These are phyloP conservation scores for Microbotryum lychnidis-dioicae DNA, from an alignment of 1,284 basidiomycete genomes.

Conservation along the genomic window DNA sequence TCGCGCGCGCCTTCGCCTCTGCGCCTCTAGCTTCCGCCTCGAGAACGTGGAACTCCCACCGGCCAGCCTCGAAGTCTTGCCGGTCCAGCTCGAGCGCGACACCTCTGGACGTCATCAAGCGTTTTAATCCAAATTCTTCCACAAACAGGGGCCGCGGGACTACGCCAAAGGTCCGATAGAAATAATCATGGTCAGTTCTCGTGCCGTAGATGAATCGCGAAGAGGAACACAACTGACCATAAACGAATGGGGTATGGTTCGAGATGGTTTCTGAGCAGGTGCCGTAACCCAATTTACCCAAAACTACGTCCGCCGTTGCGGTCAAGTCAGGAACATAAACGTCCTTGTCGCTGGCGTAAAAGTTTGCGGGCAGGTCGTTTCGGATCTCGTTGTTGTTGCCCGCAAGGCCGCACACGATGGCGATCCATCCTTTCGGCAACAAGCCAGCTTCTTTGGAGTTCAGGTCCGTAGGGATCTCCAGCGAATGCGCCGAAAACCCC, in stretches of 20 bases:
- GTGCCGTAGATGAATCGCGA: background rate
- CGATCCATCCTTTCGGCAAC: constrained; percentile 63
- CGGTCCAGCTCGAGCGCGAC: constrained; percentile 19
- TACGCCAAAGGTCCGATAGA: constrained; percentile 32
- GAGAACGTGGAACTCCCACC: constrained; percentile 25
- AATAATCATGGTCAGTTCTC: background rate
- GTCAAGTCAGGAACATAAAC: constrained; percentile 73
- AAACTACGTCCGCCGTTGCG: constrained; percentile 60
- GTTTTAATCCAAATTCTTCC: constrained; percentile 63
- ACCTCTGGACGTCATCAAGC: constrained; percentile 47
- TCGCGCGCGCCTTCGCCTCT: constrained; percentile 14
- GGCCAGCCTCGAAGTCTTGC: constrained; percentile 26
- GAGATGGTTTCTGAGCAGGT: constrained; percentile 37
- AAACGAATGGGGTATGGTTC: constrained; percentile 27
- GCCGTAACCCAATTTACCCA: constrained; percentile 55
- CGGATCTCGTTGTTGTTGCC: constrained; percentile 37
- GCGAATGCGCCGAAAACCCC: constrained; percentile 1
- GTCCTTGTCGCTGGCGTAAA: constrained; percentile 62
- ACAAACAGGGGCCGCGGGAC: constrained; percentile 67
- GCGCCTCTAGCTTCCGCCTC: constrained; percentile 22
- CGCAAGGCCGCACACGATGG: constrained; percentile 61
- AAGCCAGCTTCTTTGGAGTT: constrained; percentile 18
- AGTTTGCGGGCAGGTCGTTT: constrained; percentile 54
- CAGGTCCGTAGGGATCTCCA: constrained; percentile 11
- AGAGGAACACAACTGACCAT: constrained; percentile 24